phyloP scores from a whole-genome alignment of 441 rosid genomes.

The Arabidopsis hybrid region DNA sequence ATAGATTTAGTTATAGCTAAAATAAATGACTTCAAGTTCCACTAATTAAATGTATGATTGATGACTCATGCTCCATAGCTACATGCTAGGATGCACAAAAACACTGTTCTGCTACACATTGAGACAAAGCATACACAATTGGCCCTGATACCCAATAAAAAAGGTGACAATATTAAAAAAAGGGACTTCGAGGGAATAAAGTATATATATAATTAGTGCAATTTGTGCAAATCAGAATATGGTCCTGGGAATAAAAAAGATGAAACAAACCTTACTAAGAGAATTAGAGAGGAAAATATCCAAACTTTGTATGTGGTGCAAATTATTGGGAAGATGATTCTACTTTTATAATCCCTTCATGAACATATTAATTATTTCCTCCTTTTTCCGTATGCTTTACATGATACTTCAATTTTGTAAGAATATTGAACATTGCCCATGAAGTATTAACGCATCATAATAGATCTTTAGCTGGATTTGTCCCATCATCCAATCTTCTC shows the following conservation, averaged over 20 bases:
- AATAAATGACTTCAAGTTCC: conserved; percentile 10
- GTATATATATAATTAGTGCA: conserved; percentile 32
- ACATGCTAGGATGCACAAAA: conserved; percentile 12
- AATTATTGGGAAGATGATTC: conserved; percentile 37
- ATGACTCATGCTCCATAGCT: conserved; percentile 37
- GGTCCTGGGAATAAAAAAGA: conserved; percentile 17
- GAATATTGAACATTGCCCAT: conserved; percentile 30
- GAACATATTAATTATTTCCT: neutral
- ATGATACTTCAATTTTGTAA: neutral
- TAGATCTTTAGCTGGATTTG: conserved; percentile 22
- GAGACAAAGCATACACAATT: conserved; percentile 22
- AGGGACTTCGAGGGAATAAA: conserved; percentile 29
- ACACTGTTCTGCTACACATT: conserved; percentile 30
- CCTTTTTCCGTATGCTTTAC: neutral
- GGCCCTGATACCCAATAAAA: neutral
- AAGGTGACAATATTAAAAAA: neutral
- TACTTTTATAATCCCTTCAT: conserved; percentile 19
- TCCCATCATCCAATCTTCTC: conserved; percentile 36
- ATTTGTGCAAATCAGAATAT: conserved; percentile 20
- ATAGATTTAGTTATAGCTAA: neutral
- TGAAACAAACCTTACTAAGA: conserved; percentile 23
- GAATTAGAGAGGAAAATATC: conserved; percentile 8
- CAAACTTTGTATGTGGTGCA: conserved; percentile 18
- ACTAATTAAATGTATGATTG: conserved; percentile 24
- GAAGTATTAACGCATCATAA: conserved; percentile 27